Conservation (phyloP, 1,139 yeast species). For the Candida sanyaensis region DNA sequence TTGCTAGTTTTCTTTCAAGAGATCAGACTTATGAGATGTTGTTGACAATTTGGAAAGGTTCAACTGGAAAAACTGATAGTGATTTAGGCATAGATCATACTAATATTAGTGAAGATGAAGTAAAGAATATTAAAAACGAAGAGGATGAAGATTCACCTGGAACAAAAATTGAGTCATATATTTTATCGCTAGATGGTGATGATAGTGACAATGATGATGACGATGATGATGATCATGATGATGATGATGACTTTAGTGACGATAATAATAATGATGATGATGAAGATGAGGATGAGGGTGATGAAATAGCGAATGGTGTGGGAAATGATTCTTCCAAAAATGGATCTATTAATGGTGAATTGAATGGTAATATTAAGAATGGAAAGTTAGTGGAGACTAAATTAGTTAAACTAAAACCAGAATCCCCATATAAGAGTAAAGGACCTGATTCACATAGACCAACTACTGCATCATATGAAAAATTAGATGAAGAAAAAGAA, state of each 20-base stretch:
- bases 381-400: conserved; percentile 12
- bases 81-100: not conserved
- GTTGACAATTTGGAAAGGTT: conserved; percentile 53
- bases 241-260: conserved; percentile 14
- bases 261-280: conserved; percentile 15
- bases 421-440: conserved; percentile 29
- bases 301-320: conserved; percentile 10
- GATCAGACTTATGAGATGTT: conserved; percentile 76
- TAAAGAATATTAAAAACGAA: conserved; percentile 2
- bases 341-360: not conserved
- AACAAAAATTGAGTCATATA: conserved; percentile 26
- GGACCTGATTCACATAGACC: conserved; percentile 44
- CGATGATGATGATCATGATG: conserved; percentile 17
- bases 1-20: conserved; percentile 86
- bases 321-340: not conserved
- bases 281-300: conserved; percentile 14
- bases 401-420: conserved; percentile 31
- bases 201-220: conserved; percentile 18
- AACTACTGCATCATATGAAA: conserved; percentile 25
- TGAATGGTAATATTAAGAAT: not conserved
- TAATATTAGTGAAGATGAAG: conserved; percentile 11
- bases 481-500: conserved; percentile 31
- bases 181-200: conserved; percentile 37
- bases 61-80: conserved; percentile 25
- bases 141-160: conserved; percentile 14